These are phyloP conservation scores for Biancaea sappan DNA, from an alignment of 306 rosid species.

Conservation along the genomic window DNA sequence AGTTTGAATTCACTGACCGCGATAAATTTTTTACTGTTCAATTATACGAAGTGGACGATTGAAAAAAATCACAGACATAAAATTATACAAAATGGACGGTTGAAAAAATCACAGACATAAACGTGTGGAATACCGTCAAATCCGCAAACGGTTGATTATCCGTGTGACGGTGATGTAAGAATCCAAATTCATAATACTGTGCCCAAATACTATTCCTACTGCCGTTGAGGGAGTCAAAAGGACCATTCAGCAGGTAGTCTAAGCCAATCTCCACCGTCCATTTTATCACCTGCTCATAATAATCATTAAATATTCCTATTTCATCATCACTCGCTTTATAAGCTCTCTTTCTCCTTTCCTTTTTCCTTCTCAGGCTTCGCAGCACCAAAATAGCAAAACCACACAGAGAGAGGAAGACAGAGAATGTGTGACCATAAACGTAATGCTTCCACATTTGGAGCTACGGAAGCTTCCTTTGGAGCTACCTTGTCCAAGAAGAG, in stretches of 20 bases:
- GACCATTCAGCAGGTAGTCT: neutral
- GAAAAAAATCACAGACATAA: no score
- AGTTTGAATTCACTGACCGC: no score
- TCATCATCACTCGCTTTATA: conserved; percentile 40
- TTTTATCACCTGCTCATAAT: conserved; percentile 31
- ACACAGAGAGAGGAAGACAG: neutral
- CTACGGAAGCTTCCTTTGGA: conserved; percentile 37
- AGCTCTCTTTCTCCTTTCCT: conserved; percentile 21
- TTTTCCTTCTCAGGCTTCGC: neutral
- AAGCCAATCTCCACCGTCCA: conserved; percentile 54
- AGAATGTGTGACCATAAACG: conserved; percentile 58
- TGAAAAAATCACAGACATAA: no score
- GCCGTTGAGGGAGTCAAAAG: conserved; percentile 27
- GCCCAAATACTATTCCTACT: neutral
- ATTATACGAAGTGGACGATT: no score
- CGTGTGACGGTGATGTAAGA: conserved; percentile 38
- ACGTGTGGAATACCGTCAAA: no score
- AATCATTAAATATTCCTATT: conserved; percentile 33
- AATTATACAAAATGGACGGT: no score
- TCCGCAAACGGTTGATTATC: no score
- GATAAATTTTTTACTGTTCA: no score
- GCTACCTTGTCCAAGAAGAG: conserved; percentile 54
- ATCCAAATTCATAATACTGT: no score
- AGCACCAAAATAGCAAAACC: conserved; percentile 31
- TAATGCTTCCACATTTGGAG: conserved; percentile 36